phyloP scores from a whole-genome alignment of 805 yeast genomes.

The Yarrowia sp. region DNA sequence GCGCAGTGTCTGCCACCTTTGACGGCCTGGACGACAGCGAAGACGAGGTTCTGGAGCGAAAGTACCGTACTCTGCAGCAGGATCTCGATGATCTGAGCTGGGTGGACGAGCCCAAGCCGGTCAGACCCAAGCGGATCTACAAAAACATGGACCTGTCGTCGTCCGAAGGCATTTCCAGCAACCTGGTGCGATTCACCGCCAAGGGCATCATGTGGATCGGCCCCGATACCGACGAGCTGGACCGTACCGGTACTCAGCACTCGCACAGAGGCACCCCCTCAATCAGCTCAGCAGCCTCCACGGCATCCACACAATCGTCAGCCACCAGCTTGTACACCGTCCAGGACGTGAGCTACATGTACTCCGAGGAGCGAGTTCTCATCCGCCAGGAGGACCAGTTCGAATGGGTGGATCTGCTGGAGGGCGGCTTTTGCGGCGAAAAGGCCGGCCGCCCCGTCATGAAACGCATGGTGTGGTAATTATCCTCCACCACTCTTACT shows the following conservation, averaged over 20 bases:
- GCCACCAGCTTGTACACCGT: constrained; percentile 29
- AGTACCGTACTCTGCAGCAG: constrained; percentile 21
- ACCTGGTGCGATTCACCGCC: constrained; percentile 35
- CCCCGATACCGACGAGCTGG: constrained; percentile 21
- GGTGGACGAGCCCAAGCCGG: constrained; percentile 6
- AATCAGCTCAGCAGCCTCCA: constrained; percentile 15
- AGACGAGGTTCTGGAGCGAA: constrained; percentile 17
- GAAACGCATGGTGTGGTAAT: constrained; percentile 33
- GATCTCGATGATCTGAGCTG: constrained; percentile 19
- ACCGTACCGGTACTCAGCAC: neutral
- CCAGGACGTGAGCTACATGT: constrained; percentile 34
- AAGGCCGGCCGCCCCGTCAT: constrained; percentile 34
- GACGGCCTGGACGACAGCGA: constrained; percentile 10
- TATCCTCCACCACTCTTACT: too few relatives aligned
- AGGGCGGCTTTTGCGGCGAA: constrained; percentile 34
- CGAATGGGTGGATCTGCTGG: constrained; percentile 21
- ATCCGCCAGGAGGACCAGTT: neutral
- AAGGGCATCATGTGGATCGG: constrained; percentile 38
- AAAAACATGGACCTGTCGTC: neutral
- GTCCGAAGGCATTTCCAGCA: constrained; percentile 9
- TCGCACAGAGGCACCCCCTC: constrained; percentile 18
- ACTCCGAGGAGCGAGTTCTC: constrained; percentile 26
- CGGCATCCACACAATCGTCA: constrained; percentile 8
- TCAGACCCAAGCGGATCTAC: neutral
- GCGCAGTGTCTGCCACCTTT: constrained; percentile 24